Base-by-base conservation (phyloP, 352 stramenopile genomes). In the Peronospora belbahrii region DNA sequence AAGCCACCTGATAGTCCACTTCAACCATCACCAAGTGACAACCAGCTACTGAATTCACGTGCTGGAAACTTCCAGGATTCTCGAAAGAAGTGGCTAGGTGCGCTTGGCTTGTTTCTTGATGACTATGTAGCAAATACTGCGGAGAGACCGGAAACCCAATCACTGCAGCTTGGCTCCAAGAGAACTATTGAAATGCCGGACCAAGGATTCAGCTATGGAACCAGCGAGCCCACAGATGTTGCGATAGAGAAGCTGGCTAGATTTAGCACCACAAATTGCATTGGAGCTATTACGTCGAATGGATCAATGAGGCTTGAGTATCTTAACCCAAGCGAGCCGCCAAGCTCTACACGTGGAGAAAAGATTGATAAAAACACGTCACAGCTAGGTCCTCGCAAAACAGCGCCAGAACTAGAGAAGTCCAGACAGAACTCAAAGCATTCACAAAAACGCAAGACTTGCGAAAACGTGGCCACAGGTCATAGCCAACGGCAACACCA, bases 241-340 rank as follows among this genome's bases (percentile, higher is more conserved):
- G 45, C 55, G 38, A 58, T 65, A 50, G 45, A 65, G 22, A 54
- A 45, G 18, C 17, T 68, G 34, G 49, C 62, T 11, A 61, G 65
- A 15, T 49, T 55, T 19, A 55, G 48, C 2, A 48, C 32, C 6
- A 59, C 54, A 13, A 57, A 68, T 28, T 42, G 54, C 13, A 10
- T 65, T 2, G 50, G 24, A 10, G 61, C 55, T 2, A 32, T 59
- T 1, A 39, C 56, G 22, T 70, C 60, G 6, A 70, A 70, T 10
- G 60, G 60, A 24, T 66, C 60, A 6, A 70, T 70, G 60, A 63
- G 56, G 42, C 40, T 70, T n/a, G 60, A 70, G 33, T 59, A 70
- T 19, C 52, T 70, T 28, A 19, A 70, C 18, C 52, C 60, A 46
- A 70, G 42, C n/a, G 56, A 70, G 27, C 52, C 60, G 34, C 17